Base-by-base conservation (phyloP, 352 stramenopile genomes). In the Pythium oligandrum region DNA sequence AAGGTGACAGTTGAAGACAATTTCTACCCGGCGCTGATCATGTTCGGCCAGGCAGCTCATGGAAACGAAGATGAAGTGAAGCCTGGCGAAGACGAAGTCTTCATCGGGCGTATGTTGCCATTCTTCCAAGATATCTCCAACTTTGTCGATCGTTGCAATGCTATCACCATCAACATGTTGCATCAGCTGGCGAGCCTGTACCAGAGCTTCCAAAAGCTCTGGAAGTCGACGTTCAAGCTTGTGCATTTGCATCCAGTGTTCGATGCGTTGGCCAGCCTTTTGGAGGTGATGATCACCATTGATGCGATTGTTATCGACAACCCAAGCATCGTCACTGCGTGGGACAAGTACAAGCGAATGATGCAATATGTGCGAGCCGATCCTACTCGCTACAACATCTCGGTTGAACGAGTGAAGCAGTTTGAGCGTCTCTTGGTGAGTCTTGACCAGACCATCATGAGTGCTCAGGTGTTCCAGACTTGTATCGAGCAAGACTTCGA, bases 341-440 rank as follows among this genome's bases (percentile, higher is more conserved):
- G 88, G 88, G 83, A 93, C 59, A 91, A 87, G 48, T 97, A 95
- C 68, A 96, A 97, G 65, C 79, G 80, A 51, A 93, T 96, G 83
- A 91, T 96, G 81, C 79, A 93, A 56, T 94, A 89, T 45, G 78
- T 92, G 17, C 80, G 86, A n/a, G 76, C 82, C 3, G 86, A 96
- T 38, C 86, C 86, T 10, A 61, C 72, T 4, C 69, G 83, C 2
- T 92, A 93, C 70, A 90, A 90, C 52, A 75, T 92, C 42, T 91
- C 81, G 2, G 83, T 86, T 6, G 78, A 92, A 11, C 78, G 85
- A 45, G 78, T 96, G 34, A 88, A 88, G 59, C 73, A 90, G 34
- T 95, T 96, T 61, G 87, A 96, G 49, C 71, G 78, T 3, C 59
- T 97, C 30, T 57, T 97, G 3, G 86, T 95, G 32, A 91, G 78